Conservation (phyloP, 2,329 filamentous ascomycete genomes). For the Ophiocordyceps sinensis region DNA sequence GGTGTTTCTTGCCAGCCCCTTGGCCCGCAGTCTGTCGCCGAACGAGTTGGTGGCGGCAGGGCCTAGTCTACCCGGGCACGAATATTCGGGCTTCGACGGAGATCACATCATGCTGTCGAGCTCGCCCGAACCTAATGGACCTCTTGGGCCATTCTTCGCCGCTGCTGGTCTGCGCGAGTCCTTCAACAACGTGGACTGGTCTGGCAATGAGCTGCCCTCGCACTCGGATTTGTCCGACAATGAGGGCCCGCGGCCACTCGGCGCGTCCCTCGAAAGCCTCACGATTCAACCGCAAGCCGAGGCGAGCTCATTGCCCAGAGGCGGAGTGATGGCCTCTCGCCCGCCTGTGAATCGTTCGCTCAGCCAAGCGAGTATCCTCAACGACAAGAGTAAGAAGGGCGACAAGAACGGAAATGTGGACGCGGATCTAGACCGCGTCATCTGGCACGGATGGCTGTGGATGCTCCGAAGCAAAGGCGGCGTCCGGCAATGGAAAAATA, state of each 20-base stretch:
- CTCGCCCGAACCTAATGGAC: constrained; percentile 41
- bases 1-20: constrained; percentile 57
- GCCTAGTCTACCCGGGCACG: constrained; percentile 4
- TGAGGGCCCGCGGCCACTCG: constrained; percentile 33
- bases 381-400: constrained; percentile 1
- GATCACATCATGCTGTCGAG: constrained; percentile 34
- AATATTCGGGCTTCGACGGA: constrained; percentile 10
- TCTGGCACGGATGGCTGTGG: constrained; percentile 85
- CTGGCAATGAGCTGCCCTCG: constrained; percentile 56
- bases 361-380: constrained; percentile 45
- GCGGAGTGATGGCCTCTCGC: constrained; percentile 15
- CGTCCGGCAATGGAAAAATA: constrained; percentile 83
- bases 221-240: constrained; percentile 79
- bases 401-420: constrained; percentile 20
- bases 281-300: constrained; percentile 21
- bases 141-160: constrained; percentile 19
- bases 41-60: constrained; percentile 3
- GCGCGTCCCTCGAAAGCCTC: constrained; percentile 37
- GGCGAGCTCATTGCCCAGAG: constrained; percentile 9
- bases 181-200: constrained; percentile 47
- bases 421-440: constrained; percentile 69
- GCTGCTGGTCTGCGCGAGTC: constrained; percentile 36
- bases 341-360: constrained; percentile 32
- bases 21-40: constrained; percentile 31
- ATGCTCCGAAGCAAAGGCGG: constrained; percentile 71